Base-by-base conservation (phyloP, 1,284 basidiomycete species). In the Cerrena zonata region DNA sequence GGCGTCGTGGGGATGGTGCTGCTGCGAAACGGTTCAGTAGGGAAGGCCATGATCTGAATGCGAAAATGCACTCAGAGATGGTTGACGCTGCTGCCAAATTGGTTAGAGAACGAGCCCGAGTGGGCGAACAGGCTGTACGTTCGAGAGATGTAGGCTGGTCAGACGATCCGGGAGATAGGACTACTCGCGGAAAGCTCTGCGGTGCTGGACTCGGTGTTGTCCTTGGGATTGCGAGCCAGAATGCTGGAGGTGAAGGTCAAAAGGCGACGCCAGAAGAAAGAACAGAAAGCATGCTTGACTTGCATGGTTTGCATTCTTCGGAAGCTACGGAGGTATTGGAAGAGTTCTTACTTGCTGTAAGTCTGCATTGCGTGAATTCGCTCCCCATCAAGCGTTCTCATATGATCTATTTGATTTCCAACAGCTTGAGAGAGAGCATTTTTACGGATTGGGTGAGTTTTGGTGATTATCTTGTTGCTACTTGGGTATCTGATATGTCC, bases 311-410 rank as follows among this genome's bases (percentile, higher is more conserved):
- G 63, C 94, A 97, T 68, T 82, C 91, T 1, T 86, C 84, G 53
- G 96, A 99, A 65, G 95, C 91, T 5, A 86, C 89, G 1, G 91
- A 96, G 57, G 85, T 97, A 25, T 67, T 94, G 54, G 93, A 96
- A 62, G 84, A 91, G 61, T 98, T 96, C 66, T 73, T 99, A 58
- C 78, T 90, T 51, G 80, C 88, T 55, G 89, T 92, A 65, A 72
- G 88, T n/a, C 44, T 41, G 50, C 18, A 30, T 48, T 38, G 23
- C 47, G 39, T 7, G 26, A 44, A 44, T 30, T 24, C n/a, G n/a
- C n/a, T n/a, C n/a, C n/a, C n/a, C n/a, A n/a, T n/a, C n/a, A n/a
- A n/a, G n/a, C n/a, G n/a, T n/a, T n/a, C 5, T 34, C 23, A 36
- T 24, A 40, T 37, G 15, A 42, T 22, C 41, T 42, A 23, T 18